phyloP scores from a whole-genome alignment of 768 basidiomycete genomes.

The Leccinum uliginosum region DNA sequence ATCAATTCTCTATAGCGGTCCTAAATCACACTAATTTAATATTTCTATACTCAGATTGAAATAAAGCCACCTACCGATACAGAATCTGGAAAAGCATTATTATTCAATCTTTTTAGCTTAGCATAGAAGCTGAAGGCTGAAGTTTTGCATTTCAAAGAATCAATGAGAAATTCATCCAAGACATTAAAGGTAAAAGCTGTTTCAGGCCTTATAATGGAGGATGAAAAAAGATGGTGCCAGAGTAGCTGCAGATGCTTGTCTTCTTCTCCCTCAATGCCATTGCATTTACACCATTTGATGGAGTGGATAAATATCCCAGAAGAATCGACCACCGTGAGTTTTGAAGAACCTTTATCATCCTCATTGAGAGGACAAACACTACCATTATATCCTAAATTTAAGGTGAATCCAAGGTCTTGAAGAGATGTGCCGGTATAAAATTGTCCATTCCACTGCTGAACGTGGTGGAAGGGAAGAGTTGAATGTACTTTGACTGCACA shows the following conservation, averaged over 20 bases:
- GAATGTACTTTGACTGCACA: neutral
- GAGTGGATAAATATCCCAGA: neutral
- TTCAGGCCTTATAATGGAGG: conserved; percentile 8
- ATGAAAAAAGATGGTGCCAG: neutral
- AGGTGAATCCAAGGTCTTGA: neutral
- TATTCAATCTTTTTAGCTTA: neutral
- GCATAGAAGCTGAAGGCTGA: neutral
- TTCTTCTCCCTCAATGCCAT: neutral
- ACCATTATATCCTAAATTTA: neutral
- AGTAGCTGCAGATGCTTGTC: neutral
- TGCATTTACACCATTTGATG: neutral
- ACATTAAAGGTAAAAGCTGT: conserved; percentile 21
- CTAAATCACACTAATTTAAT: neutral
- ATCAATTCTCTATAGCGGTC: neutral
- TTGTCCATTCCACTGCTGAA: neutral
- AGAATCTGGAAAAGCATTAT: neutral
- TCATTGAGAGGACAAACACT: neutral
- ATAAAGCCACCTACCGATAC: neutral
- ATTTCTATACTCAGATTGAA: neutral
- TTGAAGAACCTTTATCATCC: neutral
- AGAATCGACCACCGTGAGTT: neutral
- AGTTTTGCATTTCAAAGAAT: conserved; percentile 15
- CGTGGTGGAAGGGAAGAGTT: neutral
- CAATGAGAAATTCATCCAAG: conserved; percentile 18
- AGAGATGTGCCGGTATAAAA: neutral